A percentile compares a stretch with the other conserved stretches of the same genome.
phyloP scores from a whole-genome alignment of 768 basidiomycete genomes.

The Suillus alpinus region DNA sequence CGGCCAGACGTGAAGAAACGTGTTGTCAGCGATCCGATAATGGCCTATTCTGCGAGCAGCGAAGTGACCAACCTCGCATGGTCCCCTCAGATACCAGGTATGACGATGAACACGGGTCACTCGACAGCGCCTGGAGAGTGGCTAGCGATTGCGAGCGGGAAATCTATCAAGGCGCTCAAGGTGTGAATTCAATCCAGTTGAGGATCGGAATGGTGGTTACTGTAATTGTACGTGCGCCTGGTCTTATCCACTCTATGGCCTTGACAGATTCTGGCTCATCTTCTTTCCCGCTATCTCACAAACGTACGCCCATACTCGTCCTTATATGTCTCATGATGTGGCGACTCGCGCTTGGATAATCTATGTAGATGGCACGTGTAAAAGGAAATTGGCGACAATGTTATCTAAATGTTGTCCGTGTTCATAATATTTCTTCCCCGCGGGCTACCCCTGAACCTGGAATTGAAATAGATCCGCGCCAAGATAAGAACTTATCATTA shows the following conservation, averaged over 20 bases:
- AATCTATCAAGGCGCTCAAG: conserved; percentile 77
- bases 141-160: conserved; percentile 82
- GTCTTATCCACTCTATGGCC: background rate
- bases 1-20: conserved; percentile 79
- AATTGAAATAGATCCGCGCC: background rate
- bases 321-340: background rate
- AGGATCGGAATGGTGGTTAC: background rate
- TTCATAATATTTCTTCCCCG: background rate
- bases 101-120: conserved; percentile 73
- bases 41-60: conserved; percentile 76
- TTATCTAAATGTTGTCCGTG: background rate
- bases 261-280: background rate
- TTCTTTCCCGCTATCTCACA: background rate
- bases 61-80: conserved; percentile 86
- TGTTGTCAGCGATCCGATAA: conserved; percentile 70
- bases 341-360: background rate
- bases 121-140: conserved; percentile 79
- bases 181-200: conserved; percentile 42
- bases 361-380: background rate
- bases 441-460: background rate
- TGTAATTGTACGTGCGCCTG: no score
- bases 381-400: background rate
- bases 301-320: background rate
- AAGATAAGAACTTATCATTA: background rate
- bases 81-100: conserved; percentile 80